Evolutionary conservation across 345 rosid genomes (phyloP), one percentile per base, ranked within the genome.

Genomic region (Eucalyptus virginea): DNA sequence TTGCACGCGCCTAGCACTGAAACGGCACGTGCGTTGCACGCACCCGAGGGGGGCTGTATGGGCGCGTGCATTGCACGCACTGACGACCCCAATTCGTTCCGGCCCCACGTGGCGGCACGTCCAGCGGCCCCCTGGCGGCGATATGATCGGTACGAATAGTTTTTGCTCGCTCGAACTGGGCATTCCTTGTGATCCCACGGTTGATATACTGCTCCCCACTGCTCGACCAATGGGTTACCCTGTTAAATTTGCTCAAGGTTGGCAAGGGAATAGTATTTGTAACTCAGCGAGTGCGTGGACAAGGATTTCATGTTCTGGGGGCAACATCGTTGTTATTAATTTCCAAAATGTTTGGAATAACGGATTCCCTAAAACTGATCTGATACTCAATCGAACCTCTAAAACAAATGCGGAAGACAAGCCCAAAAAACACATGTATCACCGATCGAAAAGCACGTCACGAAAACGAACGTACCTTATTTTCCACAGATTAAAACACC

Each of bases 201-300:
- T 97, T 32, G 83, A 89, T 90, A 69, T 87, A 14, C 56, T 97
- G 90, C 89, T 97, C 87, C 91, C 95, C 0, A 91, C 91, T 56
- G 92, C 87, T 48, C 91, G 93, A 90, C 88, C 90, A 12, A 91
- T 97, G 90, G 94, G 95, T 49, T 96, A 95, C 80, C 97, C 97
- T 7, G 87, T 48, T 42, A 91, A 54, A n/a, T 90, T 97, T 86
- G 96, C 98, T 24, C 37, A 91, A 48, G 88, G 60, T 8, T 97
- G 98, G 99, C 88, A 91, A 83, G 96, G 94, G 42, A 96, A 96
- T 65, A 91, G 95, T 89, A 98, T 97, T 26, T 97, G 99, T 91
- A 88, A 89, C 54, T 28, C 51, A 9, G 9, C n/a, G 52, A 30
- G 28, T 12, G 5, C 32, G 3, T 96, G 99, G 99, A n/a, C 48